Evolutionary conservation across 2,329 filamentous ascomycete species (phyloP).

Genomic region (Ustulina deusta): DNA sequence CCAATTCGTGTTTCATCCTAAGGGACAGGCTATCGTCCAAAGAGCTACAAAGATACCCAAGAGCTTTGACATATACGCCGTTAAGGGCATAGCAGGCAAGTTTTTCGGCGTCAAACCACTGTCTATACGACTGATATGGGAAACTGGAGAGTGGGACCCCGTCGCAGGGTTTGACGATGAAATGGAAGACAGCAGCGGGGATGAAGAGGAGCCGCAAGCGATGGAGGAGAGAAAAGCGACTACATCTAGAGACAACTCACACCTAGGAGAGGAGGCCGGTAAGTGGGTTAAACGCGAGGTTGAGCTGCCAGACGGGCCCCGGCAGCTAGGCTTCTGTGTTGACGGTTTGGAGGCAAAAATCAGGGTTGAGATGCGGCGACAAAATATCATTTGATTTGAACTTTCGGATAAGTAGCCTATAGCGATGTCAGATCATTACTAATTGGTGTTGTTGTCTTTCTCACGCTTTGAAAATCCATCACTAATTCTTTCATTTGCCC

Average conservation of each 20-base stretch:
- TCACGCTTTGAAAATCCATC: neutral
- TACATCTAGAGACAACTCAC: conserved; percentile 39
- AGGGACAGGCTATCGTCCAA: conserved; percentile 38
- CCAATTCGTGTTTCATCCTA: conserved; percentile 57
- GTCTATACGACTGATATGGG: conserved; percentile 78
- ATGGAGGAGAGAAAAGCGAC: conserved; percentile 38
- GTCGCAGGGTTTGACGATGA: conserved; percentile 72
- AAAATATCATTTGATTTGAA: neutral
- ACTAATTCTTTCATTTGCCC: neutral
- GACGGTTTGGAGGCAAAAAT: conserved; percentile 78
- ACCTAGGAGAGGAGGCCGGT: conserved; percentile 55
- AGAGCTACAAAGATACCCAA: conserved; percentile 72
- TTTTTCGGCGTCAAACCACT: conserved; percentile 75
- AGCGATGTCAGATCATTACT: neutral
- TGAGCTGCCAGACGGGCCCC: conserved; percentile 81
- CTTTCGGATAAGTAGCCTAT: neutral
- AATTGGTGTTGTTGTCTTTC: neutral
- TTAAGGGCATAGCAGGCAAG: conserved; percentile 81
- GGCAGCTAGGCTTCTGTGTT: conserved; percentile 85
- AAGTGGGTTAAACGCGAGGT: conserved; percentile 83
- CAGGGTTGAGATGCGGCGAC: conserved; percentile 70
- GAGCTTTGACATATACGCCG: conserved; percentile 81
- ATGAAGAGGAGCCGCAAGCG: conserved; percentile 59
- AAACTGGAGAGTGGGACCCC: conserved; percentile 91
- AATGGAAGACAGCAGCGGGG: conserved; percentile 66